Conservation (phyloP, 1,284 basidiomycete genomes). For the Anthracocystis walkeri region DNA sequence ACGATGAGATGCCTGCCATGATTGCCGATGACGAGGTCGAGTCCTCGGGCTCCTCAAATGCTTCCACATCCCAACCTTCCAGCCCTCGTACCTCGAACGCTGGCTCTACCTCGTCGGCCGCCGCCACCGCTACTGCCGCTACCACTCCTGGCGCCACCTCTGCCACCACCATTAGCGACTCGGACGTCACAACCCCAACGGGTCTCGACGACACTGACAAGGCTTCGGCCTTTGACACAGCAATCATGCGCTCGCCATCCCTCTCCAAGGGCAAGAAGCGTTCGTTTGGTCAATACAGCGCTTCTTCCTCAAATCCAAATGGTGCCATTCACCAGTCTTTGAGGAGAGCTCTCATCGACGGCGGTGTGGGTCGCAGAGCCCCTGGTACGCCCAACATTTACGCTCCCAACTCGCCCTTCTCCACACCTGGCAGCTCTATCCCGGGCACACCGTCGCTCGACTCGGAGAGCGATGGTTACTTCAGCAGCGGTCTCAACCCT, state of each 20-base stretch:
- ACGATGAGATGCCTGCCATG: constrained; percentile 64
- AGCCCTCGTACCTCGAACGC: constrained; percentile 57
- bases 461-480: constrained; percentile 60
- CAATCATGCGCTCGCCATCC: constrained; percentile 61
- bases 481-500: constrained; percentile 56
- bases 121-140: constrained; percentile 24
- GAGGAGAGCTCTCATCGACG: constrained; percentile 66
- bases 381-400: constrained; percentile 61
- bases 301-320: constrained; percentile 35
- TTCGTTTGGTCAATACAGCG: constrained; percentile 61
- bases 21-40: constrained; percentile 62
- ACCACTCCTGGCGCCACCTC: constrained; percentile 20
- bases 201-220: constrained; percentile 52
- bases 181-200: constrained; percentile 34
- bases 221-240: constrained; percentile 65
- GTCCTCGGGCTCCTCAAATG: constrained; percentile 54
- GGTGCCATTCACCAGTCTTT: constrained; percentile 60
- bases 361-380: constrained; percentile 59
- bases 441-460: constrained; percentile 64
- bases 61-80: constrained; percentile 58
- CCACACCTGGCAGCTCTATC: constrained; percentile 65
- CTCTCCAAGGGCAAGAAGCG: constrained; percentile 66
- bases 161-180: constrained; percentile 7
- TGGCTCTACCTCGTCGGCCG: constrained; percentile 24
- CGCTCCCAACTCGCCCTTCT: constrained; percentile 67